A percentile compares a stretch with the other conserved stretches of the same genome.
Conservation (phyloP, 306 rosid species). For the Prinsepia uniflora region DNA sequence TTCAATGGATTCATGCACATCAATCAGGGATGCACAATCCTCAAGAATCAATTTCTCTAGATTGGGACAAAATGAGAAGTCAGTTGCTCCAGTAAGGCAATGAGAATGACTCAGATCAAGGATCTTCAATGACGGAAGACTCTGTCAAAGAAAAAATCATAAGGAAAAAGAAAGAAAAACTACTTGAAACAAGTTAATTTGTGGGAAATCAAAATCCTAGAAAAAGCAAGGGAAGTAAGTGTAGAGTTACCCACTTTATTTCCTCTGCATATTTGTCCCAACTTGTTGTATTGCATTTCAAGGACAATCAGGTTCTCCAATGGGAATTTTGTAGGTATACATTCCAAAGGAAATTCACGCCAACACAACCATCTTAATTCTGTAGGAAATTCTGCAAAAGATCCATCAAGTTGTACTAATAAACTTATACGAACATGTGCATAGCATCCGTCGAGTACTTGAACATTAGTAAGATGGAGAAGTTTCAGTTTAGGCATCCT, state of each 20-base stretch:
- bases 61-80: neutral
- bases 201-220: neutral
- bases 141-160: neutral
- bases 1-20: slow-evolving; percentile 17
- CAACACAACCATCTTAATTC: neutral
- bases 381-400: neutral
- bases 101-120: slow-evolving; percentile 15
- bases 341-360: neutral
- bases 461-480: neutral
- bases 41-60: slow-evolving; percentile 2
- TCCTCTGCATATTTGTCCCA: neutral
- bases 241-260: neutral
- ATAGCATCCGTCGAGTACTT: too few relatives aligned
- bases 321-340: neutral
- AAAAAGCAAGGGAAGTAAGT: neutral
- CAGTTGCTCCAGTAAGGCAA: neutral
- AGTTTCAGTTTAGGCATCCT: neutral
- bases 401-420: too few relatives aligned
- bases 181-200: neutral
- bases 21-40: neutral
- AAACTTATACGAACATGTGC: too few relatives aligned
- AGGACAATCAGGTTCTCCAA: slow-evolving; percentile 5
- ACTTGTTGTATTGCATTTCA: slow-evolving; percentile 9
- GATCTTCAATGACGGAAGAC: slow-evolving; percentile 3
- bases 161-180: neutral